phyloP scores from a whole-genome alignment of 176 grass and related monocot species.

The Zea mays region DNA sequence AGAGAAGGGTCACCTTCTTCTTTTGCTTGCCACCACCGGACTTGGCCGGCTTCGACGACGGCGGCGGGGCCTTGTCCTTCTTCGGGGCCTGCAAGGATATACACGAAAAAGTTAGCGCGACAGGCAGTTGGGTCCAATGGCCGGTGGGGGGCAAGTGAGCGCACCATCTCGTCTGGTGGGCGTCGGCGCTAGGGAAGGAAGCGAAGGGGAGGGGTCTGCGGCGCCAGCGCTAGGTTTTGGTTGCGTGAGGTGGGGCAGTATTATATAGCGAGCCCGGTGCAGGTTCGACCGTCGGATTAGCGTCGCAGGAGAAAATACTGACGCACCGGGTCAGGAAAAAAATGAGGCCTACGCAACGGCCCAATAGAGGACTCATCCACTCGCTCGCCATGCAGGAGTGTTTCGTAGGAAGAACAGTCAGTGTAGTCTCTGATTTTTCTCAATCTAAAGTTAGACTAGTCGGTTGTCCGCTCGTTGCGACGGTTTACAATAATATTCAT shows the following conservation, averaged over 20 bases:
- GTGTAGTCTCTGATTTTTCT: too few species aligned
- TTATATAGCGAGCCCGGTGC: not conserved
- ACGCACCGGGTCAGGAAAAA: too few species aligned
- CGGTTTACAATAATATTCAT: too few species aligned
- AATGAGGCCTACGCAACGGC: too few species aligned
- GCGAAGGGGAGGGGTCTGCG: not conserved
- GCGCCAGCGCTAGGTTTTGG: slow-evolving; percentile 19
- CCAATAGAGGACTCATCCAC: not conserved
- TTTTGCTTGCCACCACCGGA: slow-evolving; percentile 61
- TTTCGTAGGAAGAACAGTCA: too few species aligned
- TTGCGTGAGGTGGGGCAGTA: not conserved
- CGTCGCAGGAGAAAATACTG: too few species aligned
- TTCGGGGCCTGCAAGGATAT: slow-evolving; percentile 48
- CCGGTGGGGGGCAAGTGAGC: not conserved
- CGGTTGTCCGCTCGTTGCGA: too few species aligned
- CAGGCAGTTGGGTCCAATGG: not conserved
- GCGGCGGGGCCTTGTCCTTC: slow-evolving; percentile 63
- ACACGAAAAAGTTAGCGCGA: not conserved
- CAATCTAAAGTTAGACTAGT: too few species aligned
- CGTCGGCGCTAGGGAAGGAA: too few species aligned
- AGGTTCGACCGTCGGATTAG: not conserved
- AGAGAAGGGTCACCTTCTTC: slow-evolving; percentile 50
- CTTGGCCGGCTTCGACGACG: slow-evolving; percentile 67
- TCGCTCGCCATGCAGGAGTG: too few species aligned
- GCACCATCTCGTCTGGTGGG: slow-evolving; percentile 27